Evolutionary conservation across 192 early-diverging fungal genomes (phyloP), one percentile per base, ranked within the genome.

Genomic region (Gamsiella multidivaricata): DNA sequence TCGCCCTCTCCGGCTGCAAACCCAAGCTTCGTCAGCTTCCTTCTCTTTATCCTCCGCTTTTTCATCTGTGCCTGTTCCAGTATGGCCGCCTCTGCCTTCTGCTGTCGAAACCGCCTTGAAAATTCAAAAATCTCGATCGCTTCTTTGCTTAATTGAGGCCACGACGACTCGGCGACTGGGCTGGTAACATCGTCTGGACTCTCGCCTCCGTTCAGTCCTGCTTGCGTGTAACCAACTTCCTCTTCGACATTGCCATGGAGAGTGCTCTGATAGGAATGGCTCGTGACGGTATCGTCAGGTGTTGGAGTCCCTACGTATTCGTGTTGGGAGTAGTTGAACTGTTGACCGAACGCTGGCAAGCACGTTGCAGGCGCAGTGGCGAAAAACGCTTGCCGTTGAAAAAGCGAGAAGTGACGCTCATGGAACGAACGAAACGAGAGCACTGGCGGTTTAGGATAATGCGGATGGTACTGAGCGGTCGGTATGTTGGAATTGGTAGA

Each of bases 111-210:
- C 1, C 53, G 58, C 29, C 72, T 50, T 10, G 72, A 76, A 25
- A 76, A 76, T 31, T 76, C 72, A 56, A 76, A 76, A 17, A 76
- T 76, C 46, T 59, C 72, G 34, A 76, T 66, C 12, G 72, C 58
- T 29, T 76, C 72, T 20, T 76, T 56, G 45, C 60, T 62, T 17
- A 71, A 34, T 33, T 56, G 31, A 10, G 32, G 60, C 2, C 12
- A n/a, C 31, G 32, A 18, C 14, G 51, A n/a, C 10, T 28, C 42
- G 28, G 22, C 29, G 8, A 33, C 53, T 28, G 14, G 11, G 2
- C 33, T 18, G 8, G 7, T 17, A 54, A 11, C n/a, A 33, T 2
- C 32, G 9, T 23, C 22, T 12, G 4, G 29, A 22, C n/a, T 31
- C n/a, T 41, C 36, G 7, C 11, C 18, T 6, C 10, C n/a, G 8